phyloP scores from a whole-genome alignment of 768 basidiomycete species.

The Leccinellum luteum region DNA sequence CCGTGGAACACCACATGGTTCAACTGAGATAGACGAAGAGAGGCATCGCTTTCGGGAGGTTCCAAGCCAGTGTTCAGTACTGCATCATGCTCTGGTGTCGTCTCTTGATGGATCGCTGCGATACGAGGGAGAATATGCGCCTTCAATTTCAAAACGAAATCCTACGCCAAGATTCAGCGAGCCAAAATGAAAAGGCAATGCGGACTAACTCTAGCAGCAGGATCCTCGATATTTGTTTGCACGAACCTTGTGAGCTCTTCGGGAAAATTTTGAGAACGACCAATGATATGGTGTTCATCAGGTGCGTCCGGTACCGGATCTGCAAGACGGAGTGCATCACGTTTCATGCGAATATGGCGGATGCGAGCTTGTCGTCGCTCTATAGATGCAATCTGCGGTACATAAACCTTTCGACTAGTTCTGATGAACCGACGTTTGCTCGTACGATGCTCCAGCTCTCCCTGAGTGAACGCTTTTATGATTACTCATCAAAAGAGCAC shows the following conservation, averaged over 20 bases:
- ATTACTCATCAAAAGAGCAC: too few relatives aligned
- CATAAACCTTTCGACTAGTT: neutral
- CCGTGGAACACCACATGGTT: too few relatives aligned
- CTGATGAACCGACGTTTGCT: too few relatives aligned
- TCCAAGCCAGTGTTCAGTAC: too few relatives aligned
- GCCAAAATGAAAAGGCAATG: neutral
- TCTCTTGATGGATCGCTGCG: too few relatives aligned
- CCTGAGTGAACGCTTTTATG: too few relatives aligned
- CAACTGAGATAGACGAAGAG: too few relatives aligned
- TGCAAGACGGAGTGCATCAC: neutral
- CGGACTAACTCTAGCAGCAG: neutral
- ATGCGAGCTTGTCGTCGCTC: neutral
- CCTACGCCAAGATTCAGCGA: neutral
- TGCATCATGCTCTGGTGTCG: too few relatives aligned
- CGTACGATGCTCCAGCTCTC: too few relatives aligned
- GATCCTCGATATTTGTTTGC: neutral
- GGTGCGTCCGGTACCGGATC: neutral
- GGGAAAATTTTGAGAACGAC: neutral
- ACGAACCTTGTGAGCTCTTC: neutral
- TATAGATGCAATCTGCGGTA: neutral
- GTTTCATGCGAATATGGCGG: neutral
- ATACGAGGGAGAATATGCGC: slow-evolving; percentile 8
- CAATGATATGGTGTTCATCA: neutral
- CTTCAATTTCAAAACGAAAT: neutral
- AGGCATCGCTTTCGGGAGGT: too few relatives aligned